phyloP scores from a whole-genome alignment of 179 eudicot species.

The Corrigiola litoralis region DNA sequence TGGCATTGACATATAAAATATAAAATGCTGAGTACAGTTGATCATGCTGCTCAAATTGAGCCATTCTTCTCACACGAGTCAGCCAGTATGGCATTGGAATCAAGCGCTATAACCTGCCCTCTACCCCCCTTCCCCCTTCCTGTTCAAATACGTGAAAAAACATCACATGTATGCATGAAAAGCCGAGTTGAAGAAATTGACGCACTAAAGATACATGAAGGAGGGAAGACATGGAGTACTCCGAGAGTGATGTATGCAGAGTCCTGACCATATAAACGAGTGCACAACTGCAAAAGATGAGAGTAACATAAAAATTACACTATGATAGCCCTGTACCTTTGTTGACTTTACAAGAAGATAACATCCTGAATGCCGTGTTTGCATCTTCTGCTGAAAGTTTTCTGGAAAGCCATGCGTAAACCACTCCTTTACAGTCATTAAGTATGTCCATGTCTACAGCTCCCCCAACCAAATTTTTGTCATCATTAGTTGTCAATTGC shows the following conservation, averaged over 20 bases:
- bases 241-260: too few species aligned
- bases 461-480: conserved; percentile 41
- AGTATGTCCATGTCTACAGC: conserved; percentile 40
- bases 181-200: too few species aligned
- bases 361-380: conserved; percentile 60
- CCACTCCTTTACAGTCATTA: conserved; percentile 87
- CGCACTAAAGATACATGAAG: too few species aligned
- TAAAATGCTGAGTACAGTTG: too few species aligned
- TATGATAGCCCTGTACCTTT: conserved; percentile 54
- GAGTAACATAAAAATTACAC: conserved; percentile 9
- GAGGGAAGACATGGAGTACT: too few species aligned
- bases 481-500: conserved; percentile 23
- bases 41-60: neutral
- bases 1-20: too few species aligned
- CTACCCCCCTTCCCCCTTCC: too few species aligned
- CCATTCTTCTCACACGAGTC: neutral
- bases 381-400: conserved; percentile 75
- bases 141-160: too few species aligned
- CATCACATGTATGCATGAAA: too few species aligned
- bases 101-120: too few species aligned
- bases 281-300: neutral
- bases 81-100: too few species aligned
- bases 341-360: conserved; percentile 87
- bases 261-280: neutral
- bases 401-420: conserved; percentile 81